Evolutionary conservation across 2,329 filamentous ascomycete genomes (phyloP), one percentile per base, ranked within the genome.

Genomic region (Fusarium illudens): DNA sequence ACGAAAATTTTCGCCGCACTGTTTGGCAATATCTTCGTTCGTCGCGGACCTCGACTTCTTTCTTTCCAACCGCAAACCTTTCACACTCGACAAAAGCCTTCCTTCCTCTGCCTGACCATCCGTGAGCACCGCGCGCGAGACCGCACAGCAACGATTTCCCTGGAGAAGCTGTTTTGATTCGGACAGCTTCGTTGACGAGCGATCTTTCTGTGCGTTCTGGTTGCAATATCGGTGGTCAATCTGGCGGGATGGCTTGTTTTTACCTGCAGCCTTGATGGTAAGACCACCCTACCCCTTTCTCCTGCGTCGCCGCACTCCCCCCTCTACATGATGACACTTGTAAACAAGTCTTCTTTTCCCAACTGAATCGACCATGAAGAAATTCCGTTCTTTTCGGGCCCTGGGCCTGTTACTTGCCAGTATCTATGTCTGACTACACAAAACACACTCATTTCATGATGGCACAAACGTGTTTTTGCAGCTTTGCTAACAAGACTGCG

Each of bases 321-420:
- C 52, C 68, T 78, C 80, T 81, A 82, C 73, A 86, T 89, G 91
- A 93, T 94, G 92, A 94, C 87, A 92, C 84, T 82, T 79, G 78
- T 78, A 80, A 77, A 83, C 81, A 84, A 84, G 84, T 91, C 91
- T 94, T 94, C 91, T 93, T 94, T 93, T 92, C 90, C 90, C 87
- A 89, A 85, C 90, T 83, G 90, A 94, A 86, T 93, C 92, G 92
- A 89, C 90, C 90, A 90, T 94, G 92, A 93, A 88, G 89, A 92
- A 90, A 60, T 83, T 83, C 78, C 83, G 84, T 86, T 42, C 86
- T 90, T 83, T 86, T 84, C 88, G 89, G 90, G 88, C 83, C 82
- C 81, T 81, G 81, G 79, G 86, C 88, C 89, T 92, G 92, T 90
- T 94, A 94, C 92, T 94, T 92, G 92, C 92, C 92, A 94, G 92